phyloP scores from a whole-genome alignment of 768 basidiomycete genomes.

The Trichaptum fuscoviolaceum region DNA sequence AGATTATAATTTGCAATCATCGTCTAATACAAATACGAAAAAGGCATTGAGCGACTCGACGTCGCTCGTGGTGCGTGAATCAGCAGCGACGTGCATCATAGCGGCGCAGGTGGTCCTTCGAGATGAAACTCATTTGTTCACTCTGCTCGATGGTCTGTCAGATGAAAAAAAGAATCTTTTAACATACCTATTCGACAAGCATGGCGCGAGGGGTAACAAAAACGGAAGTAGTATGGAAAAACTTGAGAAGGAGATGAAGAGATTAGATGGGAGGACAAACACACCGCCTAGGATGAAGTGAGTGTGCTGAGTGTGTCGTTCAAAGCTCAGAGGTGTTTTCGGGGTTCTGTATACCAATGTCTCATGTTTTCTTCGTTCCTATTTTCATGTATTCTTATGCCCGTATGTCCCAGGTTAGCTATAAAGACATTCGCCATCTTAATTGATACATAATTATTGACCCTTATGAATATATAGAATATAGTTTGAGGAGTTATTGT shows the following conservation, averaged over 20 bases:
- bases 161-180: conserved; percentile 88
- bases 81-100: conserved; percentile 76
- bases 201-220: conserved; percentile 55
- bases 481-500: background rate
- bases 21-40: conserved; percentile 10
- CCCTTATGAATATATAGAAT: background rate
- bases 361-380: background rate
- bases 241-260: conserved; percentile 74
- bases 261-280: conserved; percentile 74
- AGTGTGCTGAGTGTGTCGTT: conserved; percentile 6
- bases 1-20: background rate
- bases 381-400: conserved; percentile 6
- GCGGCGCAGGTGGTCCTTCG: conserved; percentile 78
- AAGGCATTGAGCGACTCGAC: conserved; percentile 68
- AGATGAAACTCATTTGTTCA: conserved; percentile 80
- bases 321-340: background rate
- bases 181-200: conserved; percentile 87
- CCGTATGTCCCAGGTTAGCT: background rate
- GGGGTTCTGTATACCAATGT: conserved; percentile 6
- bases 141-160: conserved; percentile 74
- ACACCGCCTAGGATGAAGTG: conserved; percentile 47
- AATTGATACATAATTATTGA: conserved; percentile 1
- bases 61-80: conserved; percentile 77
- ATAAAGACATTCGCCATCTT: background rate
- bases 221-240: conserved; percentile 54